Evolutionary conservation across 2,329 filamentous ascomycete genomes (phyloP).

Genomic region (Endoconidiophora laricicola): DNA sequence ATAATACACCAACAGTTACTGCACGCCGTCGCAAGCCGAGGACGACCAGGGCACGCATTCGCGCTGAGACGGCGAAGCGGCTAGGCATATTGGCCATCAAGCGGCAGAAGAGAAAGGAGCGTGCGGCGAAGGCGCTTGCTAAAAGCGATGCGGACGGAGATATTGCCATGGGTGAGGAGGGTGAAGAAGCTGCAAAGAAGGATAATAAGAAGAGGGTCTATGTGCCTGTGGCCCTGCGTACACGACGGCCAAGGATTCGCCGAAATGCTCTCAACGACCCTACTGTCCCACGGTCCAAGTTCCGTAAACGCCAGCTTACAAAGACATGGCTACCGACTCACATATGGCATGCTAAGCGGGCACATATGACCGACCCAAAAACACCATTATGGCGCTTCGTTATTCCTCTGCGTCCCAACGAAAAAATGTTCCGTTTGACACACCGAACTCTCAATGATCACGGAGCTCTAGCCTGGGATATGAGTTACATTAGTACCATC

Average conservation of each 20-base stretch:
- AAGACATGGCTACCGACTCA: constrained; percentile 96
- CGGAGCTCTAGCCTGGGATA: constrained; percentile 79
- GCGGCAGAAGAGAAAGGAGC: constrained; percentile 27
- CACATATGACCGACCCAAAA: constrained; percentile 67
- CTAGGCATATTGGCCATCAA: constrained; percentile 47
- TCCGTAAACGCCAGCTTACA: constrained; percentile 66
- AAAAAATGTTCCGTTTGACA: constrained; percentile 77
- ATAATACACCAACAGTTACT: constrained; percentile 75
- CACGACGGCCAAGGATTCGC: constrained; percentile 45
- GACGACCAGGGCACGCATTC: constrained; percentile 40
- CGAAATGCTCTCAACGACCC: constrained; percentile 51
- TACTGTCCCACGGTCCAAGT: constrained; percentile 42
- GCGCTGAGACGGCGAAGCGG: constrained; percentile 60
- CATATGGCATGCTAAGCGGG: constrained; percentile 81
- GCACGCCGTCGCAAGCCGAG: constrained; percentile 43
- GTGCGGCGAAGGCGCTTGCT: constrained; percentile 19
- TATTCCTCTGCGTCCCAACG: constrained; percentile 66
- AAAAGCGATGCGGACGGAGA: constrained; percentile 16
- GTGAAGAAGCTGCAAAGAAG: not conserved
- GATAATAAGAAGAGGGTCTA: not conserved
- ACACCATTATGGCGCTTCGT: constrained; percentile 82
- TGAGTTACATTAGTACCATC: constrained; percentile 84
- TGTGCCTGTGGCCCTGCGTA: not conserved
- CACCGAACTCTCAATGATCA: constrained; percentile 62
- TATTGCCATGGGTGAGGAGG: constrained; percentile 1